These are phyloP conservation scores for Trichoderma sp. DNA, from an alignment of 2,329 filamentous ascomycete species.

Conservation along the genomic window DNA sequence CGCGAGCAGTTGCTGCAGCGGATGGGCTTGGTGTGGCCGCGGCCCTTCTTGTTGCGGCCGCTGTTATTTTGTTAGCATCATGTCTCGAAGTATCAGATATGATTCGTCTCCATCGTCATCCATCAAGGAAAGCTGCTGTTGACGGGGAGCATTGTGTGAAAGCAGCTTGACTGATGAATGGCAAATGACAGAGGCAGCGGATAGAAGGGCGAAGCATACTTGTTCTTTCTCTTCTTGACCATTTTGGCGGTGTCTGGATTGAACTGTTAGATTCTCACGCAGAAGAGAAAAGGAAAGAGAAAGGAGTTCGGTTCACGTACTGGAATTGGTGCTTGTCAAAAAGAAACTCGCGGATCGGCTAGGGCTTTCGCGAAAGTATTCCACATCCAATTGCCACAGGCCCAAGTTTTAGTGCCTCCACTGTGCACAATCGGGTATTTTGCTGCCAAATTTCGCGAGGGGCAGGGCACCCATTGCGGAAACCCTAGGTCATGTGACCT, in stretches of 20 bases:
- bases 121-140: neutral
- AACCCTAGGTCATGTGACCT: conserved; percentile 34
- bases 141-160: conserved; percentile 30
- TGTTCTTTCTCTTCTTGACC: conserved; percentile 74
- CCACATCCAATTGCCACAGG: conserved; percentile 3
- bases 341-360: conserved; percentile 17
- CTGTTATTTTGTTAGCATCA: conserved; percentile 47
- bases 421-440: neutral
- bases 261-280: conserved; percentile 37
- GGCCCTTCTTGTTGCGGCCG: conserved; percentile 99
- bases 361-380: conserved; percentile 24
- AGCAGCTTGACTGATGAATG: neutral
- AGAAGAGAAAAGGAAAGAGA: conserved; percentile 26
- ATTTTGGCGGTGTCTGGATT: conserved; percentile 60
- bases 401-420: conserved; percentile 10
- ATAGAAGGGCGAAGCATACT: conserved; percentile 42
- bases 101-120: neutral
- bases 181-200: neutral
- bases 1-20: conserved; percentile 72
- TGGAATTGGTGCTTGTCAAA: conserved; percentile 26
- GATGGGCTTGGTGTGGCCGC: conserved; percentile 99
- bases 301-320: conserved; percentile 30
- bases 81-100: conserved; percentile 22
- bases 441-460: conserved; percentile 19
- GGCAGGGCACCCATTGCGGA: conserved; percentile 27